phyloP scores from a whole-genome alignment of 2,329 filamentous ascomycete genomes.

The Claviceps sp. region DNA sequence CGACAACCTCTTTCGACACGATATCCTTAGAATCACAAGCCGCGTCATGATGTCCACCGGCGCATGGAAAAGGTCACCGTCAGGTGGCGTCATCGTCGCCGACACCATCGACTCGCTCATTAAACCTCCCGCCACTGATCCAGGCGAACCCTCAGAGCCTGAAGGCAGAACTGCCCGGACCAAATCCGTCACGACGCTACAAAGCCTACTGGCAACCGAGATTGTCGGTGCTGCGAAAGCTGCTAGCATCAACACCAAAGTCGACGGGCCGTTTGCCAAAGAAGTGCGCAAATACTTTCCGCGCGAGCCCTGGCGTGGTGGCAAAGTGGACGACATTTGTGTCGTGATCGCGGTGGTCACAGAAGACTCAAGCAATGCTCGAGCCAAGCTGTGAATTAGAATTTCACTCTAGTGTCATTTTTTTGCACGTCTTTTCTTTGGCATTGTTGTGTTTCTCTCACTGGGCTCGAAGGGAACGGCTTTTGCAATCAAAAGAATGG shows the following conservation, averaged over 20 bases:
- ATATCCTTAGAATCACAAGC: slow-evolving; percentile 70
- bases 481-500: no score
- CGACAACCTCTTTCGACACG: slow-evolving; percentile 88
- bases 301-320: slow-evolving; percentile 74
- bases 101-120: slow-evolving; percentile 40
- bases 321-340: slow-evolving; percentile 93
- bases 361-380: slow-evolving; percentile 32
- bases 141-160: slow-evolving; percentile 5
- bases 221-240: slow-evolving; percentile 73
- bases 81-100: slow-evolving; percentile 49
- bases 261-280: slow-evolving; percentile 88
- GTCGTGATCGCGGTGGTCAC: slow-evolving; percentile 69
- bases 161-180: slow-evolving; percentile 13
- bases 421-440: no score
- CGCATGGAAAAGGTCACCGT: slow-evolving; percentile 55
- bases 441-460: no score
- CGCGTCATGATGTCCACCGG: slow-evolving; percentile 58
- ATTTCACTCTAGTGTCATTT: no score
- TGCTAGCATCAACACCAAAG: slow-evolving; percentile 66
- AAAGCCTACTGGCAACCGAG: slow-evolving; percentile 64
- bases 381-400: slow-evolving; percentile 20
- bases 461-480: no score
- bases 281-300: slow-evolving; percentile 85
- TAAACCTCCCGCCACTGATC: slow-evolving; percentile 12
- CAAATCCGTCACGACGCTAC: slow-evolving; percentile 40